A percentile compares a stretch with the other conserved stretches of the same genome.
These are phyloP conservation scores for Epichloe glyceriae DNA, from an alignment of 2,329 filamentous ascomycete species.

Conservation along the genomic window DNA sequence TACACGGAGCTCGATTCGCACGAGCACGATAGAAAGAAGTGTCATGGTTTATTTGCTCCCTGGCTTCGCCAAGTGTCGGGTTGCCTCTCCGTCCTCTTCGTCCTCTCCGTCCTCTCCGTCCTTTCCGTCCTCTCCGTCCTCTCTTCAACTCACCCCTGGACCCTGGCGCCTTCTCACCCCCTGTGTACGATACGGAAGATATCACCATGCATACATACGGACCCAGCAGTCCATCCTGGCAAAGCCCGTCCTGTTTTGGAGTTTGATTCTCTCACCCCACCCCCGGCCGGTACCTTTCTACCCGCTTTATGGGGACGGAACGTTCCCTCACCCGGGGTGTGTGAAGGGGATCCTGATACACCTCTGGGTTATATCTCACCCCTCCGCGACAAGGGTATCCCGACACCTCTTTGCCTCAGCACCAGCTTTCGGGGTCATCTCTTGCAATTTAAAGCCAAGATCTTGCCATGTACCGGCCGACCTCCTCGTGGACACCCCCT, in stretches of 20 bases:
- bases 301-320: conserved; percentile 6
- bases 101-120: neutral
- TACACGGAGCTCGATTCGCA: too few species aligned
- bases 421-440: conserved; percentile 4
- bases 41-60: neutral
- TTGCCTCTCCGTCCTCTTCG: neutral
- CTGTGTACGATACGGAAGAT: neutral
- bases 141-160: neutral
- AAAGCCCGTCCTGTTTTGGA: neutral
- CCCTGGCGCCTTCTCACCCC: neutral
- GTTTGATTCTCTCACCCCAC: conserved; percentile 1
- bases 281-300: conserved; percentile 1
- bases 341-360: neutral
- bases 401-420: conserved; percentile 1
- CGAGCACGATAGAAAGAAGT: too few species aligned
- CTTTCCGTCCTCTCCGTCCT: neutral
- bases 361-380: neutral
- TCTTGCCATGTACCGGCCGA: conserved; percentile 6
- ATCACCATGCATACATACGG: neutral
- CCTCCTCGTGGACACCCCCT: conserved; percentile 1
- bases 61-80: neutral
- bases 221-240: neutral
- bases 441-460: conserved; percentile 5
- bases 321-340: conserved; percentile 2
- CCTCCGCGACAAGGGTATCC: conserved; percentile 2